Evolutionary conservation across 257 asterid genomes (phyloP), one percentile per base, ranked within the genome.

Genomic region (Ilex asprella): DNA sequence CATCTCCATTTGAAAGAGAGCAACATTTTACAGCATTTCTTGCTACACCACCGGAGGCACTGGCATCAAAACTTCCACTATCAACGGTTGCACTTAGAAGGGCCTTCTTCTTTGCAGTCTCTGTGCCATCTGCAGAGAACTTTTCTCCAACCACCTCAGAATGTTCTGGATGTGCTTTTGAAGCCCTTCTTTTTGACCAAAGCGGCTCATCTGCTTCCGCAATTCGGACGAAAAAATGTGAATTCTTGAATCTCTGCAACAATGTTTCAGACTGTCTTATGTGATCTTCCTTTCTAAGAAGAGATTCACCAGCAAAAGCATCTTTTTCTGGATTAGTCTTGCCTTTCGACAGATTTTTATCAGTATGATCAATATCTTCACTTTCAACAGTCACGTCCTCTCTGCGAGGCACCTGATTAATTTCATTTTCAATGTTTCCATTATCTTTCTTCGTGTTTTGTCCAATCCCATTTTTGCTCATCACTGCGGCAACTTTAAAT

Each of bases 401-500:
- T 60, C 53, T 55, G 60, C 75, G 64, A 16, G 80, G 68, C 68
- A 65, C 80, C 61, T 72, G 41, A 73, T 47, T 60, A 10, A 70
- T 70, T 78, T 63, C 81, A 58, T 61, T 71, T 60, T 60, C 81
- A 44, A 54, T 31, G 53, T 73, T 78, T 62, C 89, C 94, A 63
- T 85, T 86, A 67, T 81, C 82, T 64, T 73, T 69, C 55, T 65
- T 79, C 56, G 70, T 58, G 77, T 70, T 75, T 64, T 75, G 76
- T 35, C 85, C 80, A 43, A 82, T 67, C 54, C 92, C 94, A 64
- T 78, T 86, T 82, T 84, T 91, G 76, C 78, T 84, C 95, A 89
- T 89, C 69, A 78, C 81, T 15, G 92, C 99, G 16, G 99, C 99
- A 73, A 92, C 94, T 77, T 86, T 89, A 81, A 92, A 92, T 53